Base-by-base conservation (phyloP, 768 basidiomycete species). In the Russula foetens region DNA sequence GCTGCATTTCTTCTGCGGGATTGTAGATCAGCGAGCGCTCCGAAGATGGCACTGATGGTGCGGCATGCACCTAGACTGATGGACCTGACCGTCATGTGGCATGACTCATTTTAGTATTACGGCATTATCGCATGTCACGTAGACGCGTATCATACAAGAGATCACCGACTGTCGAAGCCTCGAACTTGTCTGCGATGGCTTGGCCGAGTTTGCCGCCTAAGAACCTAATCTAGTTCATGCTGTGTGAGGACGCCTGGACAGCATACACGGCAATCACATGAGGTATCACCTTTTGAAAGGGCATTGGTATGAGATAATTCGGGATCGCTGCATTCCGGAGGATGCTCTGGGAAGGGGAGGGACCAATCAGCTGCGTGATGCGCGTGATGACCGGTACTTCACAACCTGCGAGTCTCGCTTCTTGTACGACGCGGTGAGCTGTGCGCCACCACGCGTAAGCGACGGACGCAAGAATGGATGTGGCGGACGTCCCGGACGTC, bases 201-300 rank as follows among this genome's bases (percentile, higher is more conserved):
- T 84, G 80, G 1, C 97, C 97, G 1, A 98, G 81, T 72, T 98
- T 99, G 17, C 97, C 97, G 2, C 97, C 97, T 0, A 99, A 76
- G 66, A 91, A 92, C 12, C 97, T 83, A 69, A 99, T 98, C 92
- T 94, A 26, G 59, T 57, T 56, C 41, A 7, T 29, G 50, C 15
- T 48, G 45, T 33, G 51, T 28, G 39, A 57, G 43, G 24, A n/a
- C 24, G 7, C 5, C 7, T 45, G 26, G 15, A 29, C 31, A 14
- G n/a, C 11, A n/a, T 33, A 7, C 24, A 48, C 56, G 35, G 51
- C 29, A 53, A 49, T 26, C 43, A 48, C 55, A 62, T 35, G 19
- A 33, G 15, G 6, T 35, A n/a, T 39, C 39, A 72, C 73, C 70
- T 74, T 74, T 59, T 74, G 73, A 55, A 98, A 98, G n/a, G 81